These are phyloP conservation scores for Sonneratia caseolaris DNA, from an alignment of 345 rosid genomes.

Conservation along the genomic window DNA sequence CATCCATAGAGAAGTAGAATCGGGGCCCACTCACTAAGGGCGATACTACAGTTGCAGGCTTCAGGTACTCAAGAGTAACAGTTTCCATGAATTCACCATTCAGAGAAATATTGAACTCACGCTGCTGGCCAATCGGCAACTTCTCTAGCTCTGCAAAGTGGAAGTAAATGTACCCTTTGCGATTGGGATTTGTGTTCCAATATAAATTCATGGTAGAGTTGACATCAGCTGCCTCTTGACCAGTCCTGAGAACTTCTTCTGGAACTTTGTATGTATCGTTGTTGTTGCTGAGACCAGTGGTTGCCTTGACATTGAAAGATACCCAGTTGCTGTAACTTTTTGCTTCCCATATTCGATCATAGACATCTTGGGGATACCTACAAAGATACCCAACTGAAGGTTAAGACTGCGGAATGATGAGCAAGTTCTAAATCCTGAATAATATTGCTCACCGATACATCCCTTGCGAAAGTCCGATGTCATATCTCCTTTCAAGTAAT, in stretches of 20 bases:
- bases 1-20: no score
- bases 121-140: not conserved
- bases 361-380: not conserved
- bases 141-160: not conserved
- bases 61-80: no score
- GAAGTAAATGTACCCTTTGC: not conserved
- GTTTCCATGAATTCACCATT: no score
- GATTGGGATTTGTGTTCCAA: not conserved
- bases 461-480: no score
- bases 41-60: no score
- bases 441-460: not conserved
- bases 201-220: not conserved
- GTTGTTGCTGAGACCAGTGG: not conserved
- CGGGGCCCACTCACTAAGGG: no score
- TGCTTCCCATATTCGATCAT: not conserved
- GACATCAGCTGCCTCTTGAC: not conserved
- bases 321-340: no score
- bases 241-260: constrained; percentile 1
- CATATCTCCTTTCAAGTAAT: no score
- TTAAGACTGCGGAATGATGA: no score
- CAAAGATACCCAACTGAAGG: no score
- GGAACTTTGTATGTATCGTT: constrained; percentile 4
- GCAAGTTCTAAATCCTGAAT: not conserved
- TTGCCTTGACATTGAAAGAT: not conserved
- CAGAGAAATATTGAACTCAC: not conserved